These are phyloP conservation scores for Coleophoma cylindrospora DNA, from an alignment of 2,329 filamentous ascomycete genomes.

Conservation along the genomic window DNA sequence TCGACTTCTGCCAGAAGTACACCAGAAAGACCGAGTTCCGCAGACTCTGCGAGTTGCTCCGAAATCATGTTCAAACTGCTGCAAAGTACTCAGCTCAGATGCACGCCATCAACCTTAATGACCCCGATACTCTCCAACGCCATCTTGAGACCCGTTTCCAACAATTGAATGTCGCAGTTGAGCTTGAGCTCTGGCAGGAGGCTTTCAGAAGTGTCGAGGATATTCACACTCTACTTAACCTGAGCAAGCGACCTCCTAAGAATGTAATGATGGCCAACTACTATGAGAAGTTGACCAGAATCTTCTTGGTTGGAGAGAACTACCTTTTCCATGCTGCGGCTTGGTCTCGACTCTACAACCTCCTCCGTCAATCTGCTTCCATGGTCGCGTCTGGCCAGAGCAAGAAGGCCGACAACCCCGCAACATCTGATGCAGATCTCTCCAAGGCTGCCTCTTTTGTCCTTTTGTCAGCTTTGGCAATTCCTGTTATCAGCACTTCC, in stretches of 20 bases:
- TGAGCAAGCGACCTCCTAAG: slow-evolving; percentile 97
- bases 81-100: slow-evolving; percentile 99
- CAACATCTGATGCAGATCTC: slow-evolving; percentile 82
- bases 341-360: slow-evolving; percentile 95
- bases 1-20: slow-evolving; percentile 98
- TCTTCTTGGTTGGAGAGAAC: slow-evolving; percentile 98
- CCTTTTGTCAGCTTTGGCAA: slow-evolving; percentile 89
- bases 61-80: slow-evolving; percentile 97
- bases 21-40: slow-evolving; percentile 99
- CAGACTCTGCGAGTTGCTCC: slow-evolving; percentile 92
- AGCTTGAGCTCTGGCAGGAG: slow-evolving; percentile 98
- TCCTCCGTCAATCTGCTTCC: slow-evolving; percentile 84
- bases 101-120: slow-evolving; percentile 98
- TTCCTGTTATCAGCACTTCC: slow-evolving; percentile 97
- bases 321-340: slow-evolving; percentile 98
- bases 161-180: slow-evolving; percentile 95
- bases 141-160: slow-evolving; percentile 98
- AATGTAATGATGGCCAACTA: slow-evolving; percentile 99
- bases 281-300: slow-evolving; percentile 97
- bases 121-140: slow-evolving; percentile 93
- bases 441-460: slow-evolving; percentile 95
- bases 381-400: slow-evolving; percentile 79
- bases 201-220: slow-evolving; percentile 99
- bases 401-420: slow-evolving; percentile 91
- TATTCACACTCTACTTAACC: slow-evolving; percentile 92